Evolutionary conservation across 2,329 filamentous ascomycete species (phyloP), one percentile per base, ranked within the genome.

Genomic region (Calonectria leucothoes): DNA sequence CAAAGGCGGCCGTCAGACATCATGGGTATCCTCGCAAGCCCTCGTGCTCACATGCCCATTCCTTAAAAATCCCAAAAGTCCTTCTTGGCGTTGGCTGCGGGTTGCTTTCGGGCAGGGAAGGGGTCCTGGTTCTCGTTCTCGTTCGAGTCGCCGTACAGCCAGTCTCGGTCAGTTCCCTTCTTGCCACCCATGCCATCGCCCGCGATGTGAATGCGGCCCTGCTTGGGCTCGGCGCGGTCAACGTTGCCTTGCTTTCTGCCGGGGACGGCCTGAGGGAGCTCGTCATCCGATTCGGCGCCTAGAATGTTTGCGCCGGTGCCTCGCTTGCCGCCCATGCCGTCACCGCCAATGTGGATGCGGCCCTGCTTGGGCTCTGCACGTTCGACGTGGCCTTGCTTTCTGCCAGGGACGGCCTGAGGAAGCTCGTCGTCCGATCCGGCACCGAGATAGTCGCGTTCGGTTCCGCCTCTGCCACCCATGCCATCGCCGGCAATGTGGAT

Each of bases 141-240:
- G 75, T 87, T 84, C 42, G 88, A 86, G 17, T 87, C 88, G 51
- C 88, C 75, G 35, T 91, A 90, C 23, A 90, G 84, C 91, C 92
- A 93, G 77, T 87, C 83, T 70, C 89, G 85, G 66, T 88, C 84
- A 65, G 87, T 84, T 52, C 88, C 89, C 82, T 88, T 90, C 77
- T 86, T 86, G 65, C 90, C 90, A 55, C 92, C 92, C 92, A 93
- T 93, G 67, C 92, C 92, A 76, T 93, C 89, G 31, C 91, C 91
- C 2, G 85, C 87, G 69, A 89, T 89, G 66, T 83, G 84, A 45
- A 87, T 86, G 72, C 72, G 74, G 57, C 70, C 39, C 35, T 63
- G 75, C 73, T 75, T 75, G 63, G 52, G 65, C 27, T 69, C 49
- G 25, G 80, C 78, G 27, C 74, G 70, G 23, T 71, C 70, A 25